Conservation (phyloP, 106 monocot genomes). For the Dendrobium huoshanense region DNA sequence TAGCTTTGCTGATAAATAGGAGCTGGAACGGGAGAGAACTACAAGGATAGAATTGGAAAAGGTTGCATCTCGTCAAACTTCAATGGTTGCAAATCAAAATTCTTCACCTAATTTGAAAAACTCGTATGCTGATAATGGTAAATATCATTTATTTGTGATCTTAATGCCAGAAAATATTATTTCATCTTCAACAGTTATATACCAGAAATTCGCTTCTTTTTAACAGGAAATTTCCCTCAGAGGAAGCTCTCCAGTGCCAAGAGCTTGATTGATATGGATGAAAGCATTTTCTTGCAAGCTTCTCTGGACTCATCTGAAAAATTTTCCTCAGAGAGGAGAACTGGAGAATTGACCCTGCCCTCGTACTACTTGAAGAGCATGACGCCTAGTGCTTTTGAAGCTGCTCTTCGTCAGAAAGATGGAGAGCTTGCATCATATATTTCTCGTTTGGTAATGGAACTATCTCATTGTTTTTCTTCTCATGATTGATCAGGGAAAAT, state of each 20-base stretch:
- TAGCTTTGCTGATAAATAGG: constrained; percentile 34
- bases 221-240: constrained; percentile 46
- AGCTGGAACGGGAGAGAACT: constrained; percentile 75
- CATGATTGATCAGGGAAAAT: not conserved
- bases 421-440: constrained; percentile 92
- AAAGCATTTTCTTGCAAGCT: constrained; percentile 73
- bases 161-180: not conserved
- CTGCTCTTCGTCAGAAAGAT: constrained; percentile 88
- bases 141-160: constrained; percentile 5
- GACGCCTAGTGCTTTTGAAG: constrained; percentile 94
- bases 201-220: not conserved
- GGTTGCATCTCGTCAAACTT: constrained; percentile 39
- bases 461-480: not conserved
- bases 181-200: not conserved
- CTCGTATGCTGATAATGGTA: constrained; percentile 46
- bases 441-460: constrained; percentile 71
- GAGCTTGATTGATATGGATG: constrained; percentile 68
- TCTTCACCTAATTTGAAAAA: constrained; percentile 21
- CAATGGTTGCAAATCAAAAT: constrained; percentile 40
- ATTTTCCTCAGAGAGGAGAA: constrained; percentile 40
- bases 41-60: constrained; percentile 74
- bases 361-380: constrained; percentile 87
- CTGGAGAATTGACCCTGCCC: constrained; percentile 48
- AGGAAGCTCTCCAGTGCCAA: constrained; percentile 58
- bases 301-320: constrained; percentile 62